Evolutionary conservation across 495 filamentous ascomycete genomes (phyloP), one percentile per base, ranked within the genome.

Genomic region (Usnea hakonensis): DNA sequence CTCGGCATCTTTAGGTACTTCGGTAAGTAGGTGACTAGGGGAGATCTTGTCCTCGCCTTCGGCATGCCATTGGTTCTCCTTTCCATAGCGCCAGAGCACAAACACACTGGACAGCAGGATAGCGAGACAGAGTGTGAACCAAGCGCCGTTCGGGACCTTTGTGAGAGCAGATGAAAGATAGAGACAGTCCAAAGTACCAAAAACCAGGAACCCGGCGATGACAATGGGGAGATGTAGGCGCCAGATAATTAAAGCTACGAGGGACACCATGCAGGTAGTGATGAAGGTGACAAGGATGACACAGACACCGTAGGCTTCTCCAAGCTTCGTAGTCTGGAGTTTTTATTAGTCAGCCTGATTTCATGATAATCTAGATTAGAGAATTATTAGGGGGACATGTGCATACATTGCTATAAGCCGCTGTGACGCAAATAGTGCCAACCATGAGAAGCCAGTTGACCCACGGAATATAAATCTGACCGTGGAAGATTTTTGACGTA

Each of bases 251-350:
- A 90, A 74, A 5, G 85, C 83, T 6, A 86, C 84, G 2, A 90
- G 73, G 0, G 85, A 79, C 2, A 89, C 83, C 77, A 90, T 82
- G 68, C 77, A 83, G 0, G 87, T 90, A 40, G 85, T 85, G 69
- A 90, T 86, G 68, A 89, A 89, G 5, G 87, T 88, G 17, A 89
- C 87, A 48, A 87, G 79, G 58, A 89, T 87, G 65, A 90, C 87
- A 62, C 87, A 90, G 8, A 87, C 83, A 33, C 79, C 83, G 65
- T 83, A 79, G 10, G 82, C 82, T 62, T 81, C 71, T 4, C 75
- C 76, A 4, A 81, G 73, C 35, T 72, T 77, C 1, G 74, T 78
- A 0, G 78, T 81, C 72, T 81, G 58, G 11, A 48, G 17, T n/a
- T 19, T 7, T 10, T 40, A 13, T 50, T 38, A 40, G 23, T 59